Percentiles rank a stretch among this genome's conserved stretches.
These are phyloP conservation scores for Trichoderma sp. DNA, from an alignment of 2,329 filamentous ascomycete species.

Conservation along the genomic window DNA sequence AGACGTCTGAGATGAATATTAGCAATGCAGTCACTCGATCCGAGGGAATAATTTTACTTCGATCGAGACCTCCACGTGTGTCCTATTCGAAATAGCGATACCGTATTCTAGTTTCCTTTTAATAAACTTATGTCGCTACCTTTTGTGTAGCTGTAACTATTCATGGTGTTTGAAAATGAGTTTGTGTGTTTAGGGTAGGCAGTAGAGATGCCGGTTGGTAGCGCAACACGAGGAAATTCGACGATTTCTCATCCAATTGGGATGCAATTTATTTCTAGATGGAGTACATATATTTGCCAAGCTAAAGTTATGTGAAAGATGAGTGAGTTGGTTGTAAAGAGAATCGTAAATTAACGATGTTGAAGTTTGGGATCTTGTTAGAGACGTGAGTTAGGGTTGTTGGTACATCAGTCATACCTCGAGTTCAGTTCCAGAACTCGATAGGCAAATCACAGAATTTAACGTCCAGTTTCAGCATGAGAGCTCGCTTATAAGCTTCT, in stretches of 20 bases:
- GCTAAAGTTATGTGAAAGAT: not conserved
- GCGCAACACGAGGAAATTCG: not conserved
- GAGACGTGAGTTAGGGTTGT: not conserved
- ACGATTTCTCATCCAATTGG: not conserved
- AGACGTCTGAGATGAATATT: not conserved
- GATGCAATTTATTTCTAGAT: not conserved
- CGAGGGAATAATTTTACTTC: not conserved
- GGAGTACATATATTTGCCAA: not conserved
- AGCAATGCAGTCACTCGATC: not conserved
- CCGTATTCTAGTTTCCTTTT: too few species aligned
- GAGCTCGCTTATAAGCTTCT: not conserved
- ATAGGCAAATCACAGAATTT: not conserved
- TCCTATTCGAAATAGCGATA: not conserved
- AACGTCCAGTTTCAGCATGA: not conserved
- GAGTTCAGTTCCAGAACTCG: not conserved
- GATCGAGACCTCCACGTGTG: not conserved
- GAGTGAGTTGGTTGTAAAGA: not conserved
- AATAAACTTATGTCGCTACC: not conserved
- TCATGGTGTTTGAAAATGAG: not conserved
- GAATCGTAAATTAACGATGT: not conserved
- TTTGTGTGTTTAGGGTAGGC: not conserved
- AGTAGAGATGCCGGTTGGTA: not conserved
- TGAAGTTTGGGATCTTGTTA: not conserved
- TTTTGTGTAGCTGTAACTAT: not conserved
- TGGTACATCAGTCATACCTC: not conserved